Evolutionary conservation across 1,284 basidiomycete species (phyloP).

Genomic region (Amylostereum chailletii): DNA sequence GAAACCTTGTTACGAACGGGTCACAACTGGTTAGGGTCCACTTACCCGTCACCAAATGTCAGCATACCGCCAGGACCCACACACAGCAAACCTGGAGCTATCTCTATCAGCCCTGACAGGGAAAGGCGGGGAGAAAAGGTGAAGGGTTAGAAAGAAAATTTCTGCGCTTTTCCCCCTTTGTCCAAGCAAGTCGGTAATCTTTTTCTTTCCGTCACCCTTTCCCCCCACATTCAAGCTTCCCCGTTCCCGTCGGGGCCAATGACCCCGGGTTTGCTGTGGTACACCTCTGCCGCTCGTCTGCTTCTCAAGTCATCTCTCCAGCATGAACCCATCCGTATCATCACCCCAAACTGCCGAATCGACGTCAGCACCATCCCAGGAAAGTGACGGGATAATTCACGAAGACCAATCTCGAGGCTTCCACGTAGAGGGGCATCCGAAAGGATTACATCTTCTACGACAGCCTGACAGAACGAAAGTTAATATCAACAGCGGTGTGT

Average conservation of each 20-base stretch:
- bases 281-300: constrained; percentile 10
- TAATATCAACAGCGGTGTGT: not conserved
- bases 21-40: not conserved
- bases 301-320: constrained; percentile 19
- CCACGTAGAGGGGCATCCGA: constrained; percentile 8
- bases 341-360: constrained; percentile 14
- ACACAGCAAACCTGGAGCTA: no score
- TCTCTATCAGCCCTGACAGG: no score
- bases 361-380: constrained; percentile 14
- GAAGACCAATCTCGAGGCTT: constrained; percentile 1
- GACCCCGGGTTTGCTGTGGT: no score
- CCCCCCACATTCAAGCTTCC: no score
- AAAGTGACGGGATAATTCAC: constrained; percentile 8
- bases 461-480: constrained; percentile 7
- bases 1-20: no score
- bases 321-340: constrained; percentile 13
- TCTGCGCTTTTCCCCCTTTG: no score
- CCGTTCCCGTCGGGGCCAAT: no score
- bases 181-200: no score
- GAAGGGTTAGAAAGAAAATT: no score
- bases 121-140: no score
- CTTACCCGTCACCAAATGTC: constrained; percentile 17
- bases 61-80: constrained; percentile 11
- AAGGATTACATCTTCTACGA: constrained; percentile 12
- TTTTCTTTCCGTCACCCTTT: no score